These are phyloP conservation scores for Sarcodon sp. DNA, from an alignment of 768 basidiomycete species.

Conservation along the genomic window DNA sequence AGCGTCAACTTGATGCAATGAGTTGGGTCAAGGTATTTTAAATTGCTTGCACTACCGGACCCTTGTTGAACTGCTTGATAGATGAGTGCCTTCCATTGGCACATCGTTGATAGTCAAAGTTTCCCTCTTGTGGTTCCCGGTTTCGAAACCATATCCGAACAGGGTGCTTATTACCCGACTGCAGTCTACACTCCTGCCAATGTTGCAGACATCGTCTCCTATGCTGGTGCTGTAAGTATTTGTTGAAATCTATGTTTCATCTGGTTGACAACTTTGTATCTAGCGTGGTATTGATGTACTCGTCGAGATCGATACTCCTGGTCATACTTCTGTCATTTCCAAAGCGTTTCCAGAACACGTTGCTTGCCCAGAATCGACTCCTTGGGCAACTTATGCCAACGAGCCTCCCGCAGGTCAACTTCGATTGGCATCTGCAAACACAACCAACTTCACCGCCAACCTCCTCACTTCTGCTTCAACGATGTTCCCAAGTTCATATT, in stretches of 20 bases:
- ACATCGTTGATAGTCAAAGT: conserved; percentile 35
- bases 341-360: conserved; percentile 30
- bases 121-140: conserved; percentile 31
- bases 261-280: neutral
- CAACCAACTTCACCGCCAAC: conserved; percentile 18
- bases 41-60: neutral
- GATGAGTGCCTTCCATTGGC: conserved; percentile 37
- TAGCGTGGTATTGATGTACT: conserved; percentile 39
- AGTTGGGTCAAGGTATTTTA: conserved; percentile 37
- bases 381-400: conserved; percentile 23
- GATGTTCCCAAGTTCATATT: conserved; percentile 19
- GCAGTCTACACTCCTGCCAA: conserved; percentile 23
- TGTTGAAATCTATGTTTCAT: neutral
- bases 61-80: conserved; percentile 10
- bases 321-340: conserved; percentile 31
- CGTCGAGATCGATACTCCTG: conserved; percentile 37
- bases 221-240: conserved; percentile 28
- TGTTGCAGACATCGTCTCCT: conserved; percentile 25
- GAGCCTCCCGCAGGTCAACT: conserved; percentile 40
- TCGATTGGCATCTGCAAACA: conserved; percentile 21
- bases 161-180: conserved; percentile 29
- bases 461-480: conserved; percentile 19
- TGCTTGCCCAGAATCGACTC: conserved; percentile 23
- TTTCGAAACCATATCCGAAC: conserved; percentile 21
- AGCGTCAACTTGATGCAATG: conserved; percentile 57